Evolutionary conservation across 352 stramenopile species (phyloP), one percentile per base, ranked within the genome.

Genomic region (Peronosclerospora sorghi): DNA sequence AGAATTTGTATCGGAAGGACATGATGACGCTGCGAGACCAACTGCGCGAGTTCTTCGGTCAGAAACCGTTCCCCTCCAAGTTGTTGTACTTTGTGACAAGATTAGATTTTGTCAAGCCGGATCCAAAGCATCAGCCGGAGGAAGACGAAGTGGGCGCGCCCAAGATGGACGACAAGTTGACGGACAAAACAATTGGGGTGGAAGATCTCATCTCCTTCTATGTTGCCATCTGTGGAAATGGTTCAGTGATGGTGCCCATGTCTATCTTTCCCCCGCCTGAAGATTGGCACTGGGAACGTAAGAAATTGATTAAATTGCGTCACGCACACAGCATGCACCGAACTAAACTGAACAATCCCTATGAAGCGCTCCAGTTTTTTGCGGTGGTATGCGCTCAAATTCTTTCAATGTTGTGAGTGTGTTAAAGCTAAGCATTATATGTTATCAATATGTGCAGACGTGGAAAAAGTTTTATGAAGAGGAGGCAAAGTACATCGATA

Each of bases 391-490:
- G 66, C 59, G 9, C n/a, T 6, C 36, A 23, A 24, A 34, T 3
- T 35, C 8, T 29, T 43, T 15, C 21, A 17, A 14, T 23, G 9
- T 18, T 12, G 12, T 19, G 8, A 13, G 14, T 15, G 26, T 32
- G 12, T 10, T 3, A 21, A 28, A 27, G 15, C 32, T 53, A 24
- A 42, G 7, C 10, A 10, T 43, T 18, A 13, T 41, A 5, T 27
- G 24, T 20, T 17, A 35, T 32, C 13, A 37, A 10, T 5, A 26
- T 48, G 8, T 54, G 28, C 23, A 78, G 67, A 87, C 78, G 32
- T 90, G 78, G 78, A 87, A 86, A 50, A 90, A 90, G 51, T 87
- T 86, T 59, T 90, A 87, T 51, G 78, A 90, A 14, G 78, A 90
- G 49, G 75, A 90, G 28, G 78, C 78, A 45, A 87, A 85, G 58